Conservation (phyloP, 129 eudicot species). For the Silybum marianum region DNA sequence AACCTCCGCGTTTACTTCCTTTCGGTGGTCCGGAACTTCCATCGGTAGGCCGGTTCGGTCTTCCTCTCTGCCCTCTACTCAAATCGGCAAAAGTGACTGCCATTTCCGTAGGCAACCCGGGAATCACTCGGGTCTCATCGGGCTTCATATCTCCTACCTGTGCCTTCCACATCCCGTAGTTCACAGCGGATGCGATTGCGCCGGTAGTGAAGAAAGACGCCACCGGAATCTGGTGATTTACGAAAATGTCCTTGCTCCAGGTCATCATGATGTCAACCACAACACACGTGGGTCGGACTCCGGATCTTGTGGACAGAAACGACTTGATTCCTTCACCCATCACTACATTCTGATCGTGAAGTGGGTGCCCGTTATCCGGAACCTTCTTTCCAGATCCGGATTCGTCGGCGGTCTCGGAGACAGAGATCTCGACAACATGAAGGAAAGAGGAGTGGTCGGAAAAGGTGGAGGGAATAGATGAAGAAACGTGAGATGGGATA, state of each 20-base stretch:
- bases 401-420: conserved; percentile 18
- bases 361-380: conserved; percentile 18
- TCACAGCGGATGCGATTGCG: conserved; percentile 62
- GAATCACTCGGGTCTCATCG: conserved; percentile 48
- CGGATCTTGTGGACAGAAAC: conserved; percentile 33
- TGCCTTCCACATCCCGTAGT: conserved; percentile 55
- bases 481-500: conserved; percentile 66
- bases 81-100: conserved; percentile 51
- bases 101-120: conserved; percentile 66
- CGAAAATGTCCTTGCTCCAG: conserved; percentile 64
- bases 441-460: conserved; percentile 39
- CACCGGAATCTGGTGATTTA: conserved; percentile 30
- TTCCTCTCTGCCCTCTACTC: conserved; percentile 23
- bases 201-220: conserved; percentile 67
- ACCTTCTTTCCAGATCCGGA: conserved; percentile 15
- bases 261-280: conserved; percentile 79
- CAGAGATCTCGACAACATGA: conserved; percentile 35
- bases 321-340: conserved; percentile 54
- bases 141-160: conserved; percentile 48
- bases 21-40: neutral
- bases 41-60: neutral
- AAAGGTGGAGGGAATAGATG: conserved; percentile 58
- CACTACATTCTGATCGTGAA: conserved; percentile 32
- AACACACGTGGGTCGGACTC: conserved; percentile 44
- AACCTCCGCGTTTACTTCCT: conserved; percentile 26